These are phyloP conservation scores for Erodium trifolium DNA, from an alignment of 441 rosid genomes.

Conservation along the genomic window DNA sequence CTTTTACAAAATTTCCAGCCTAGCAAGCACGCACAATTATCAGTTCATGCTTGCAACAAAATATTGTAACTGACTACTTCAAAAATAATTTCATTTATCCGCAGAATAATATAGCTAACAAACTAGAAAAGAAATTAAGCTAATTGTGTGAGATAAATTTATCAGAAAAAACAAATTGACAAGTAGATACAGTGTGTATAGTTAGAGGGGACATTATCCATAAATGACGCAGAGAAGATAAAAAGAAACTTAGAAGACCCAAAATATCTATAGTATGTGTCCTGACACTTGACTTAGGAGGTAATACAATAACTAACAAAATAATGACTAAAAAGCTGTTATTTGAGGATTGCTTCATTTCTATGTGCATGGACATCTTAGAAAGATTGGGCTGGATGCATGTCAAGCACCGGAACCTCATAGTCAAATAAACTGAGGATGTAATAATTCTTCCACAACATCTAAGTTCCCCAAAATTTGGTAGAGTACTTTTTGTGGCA, in stretches of 20 bases:
- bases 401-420: too few species aligned
- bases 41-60: conserved; percentile 18
- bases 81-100: too few species aligned
- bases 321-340: not conserved
- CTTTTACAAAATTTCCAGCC: conserved; percentile 98
- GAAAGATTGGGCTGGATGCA: too few species aligned
- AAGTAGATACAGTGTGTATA: not conserved
- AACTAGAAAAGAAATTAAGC: not conserved
- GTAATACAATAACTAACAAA: not conserved
- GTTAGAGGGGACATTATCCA: not conserved
- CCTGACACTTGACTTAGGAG: not conserved
- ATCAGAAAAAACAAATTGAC: not conserved
- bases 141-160: not conserved
- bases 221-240: not conserved
- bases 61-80: too few species aligned
- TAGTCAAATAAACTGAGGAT: too few species aligned
- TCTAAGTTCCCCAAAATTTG: too few species aligned
- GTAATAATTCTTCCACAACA: too few species aligned
- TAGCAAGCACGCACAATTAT: conserved; percentile 44
- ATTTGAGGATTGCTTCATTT: not conserved
- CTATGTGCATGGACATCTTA: not conserved
- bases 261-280: not conserved
- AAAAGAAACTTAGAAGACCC: not conserved
- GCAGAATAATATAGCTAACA: too few species aligned
- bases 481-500: not conserved